phyloP scores from a whole-genome alignment of 192 early-diverging fungal genomes.

The Backusella mclennaniae region DNA sequence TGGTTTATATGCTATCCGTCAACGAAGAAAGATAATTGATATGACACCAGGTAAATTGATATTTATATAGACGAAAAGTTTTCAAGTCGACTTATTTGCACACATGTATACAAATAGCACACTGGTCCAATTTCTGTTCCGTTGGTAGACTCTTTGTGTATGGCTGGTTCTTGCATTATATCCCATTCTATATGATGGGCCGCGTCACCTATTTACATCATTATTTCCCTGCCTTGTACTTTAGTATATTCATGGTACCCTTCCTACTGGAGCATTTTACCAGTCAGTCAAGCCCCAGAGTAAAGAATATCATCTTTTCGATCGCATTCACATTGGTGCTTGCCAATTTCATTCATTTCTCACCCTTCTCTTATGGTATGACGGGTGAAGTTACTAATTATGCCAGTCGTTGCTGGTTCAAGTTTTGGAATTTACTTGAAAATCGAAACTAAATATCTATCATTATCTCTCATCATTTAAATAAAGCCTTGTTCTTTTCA shows the following conservation, averaged over 20 bases:
- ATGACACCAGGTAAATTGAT: constrained; percentile 37
- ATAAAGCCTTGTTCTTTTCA: neutral
- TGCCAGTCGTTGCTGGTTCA: constrained; percentile 66
- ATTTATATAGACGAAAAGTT: too few relatives aligned
- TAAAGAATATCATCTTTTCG: neutral
- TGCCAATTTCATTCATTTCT: constrained; percentile 72
- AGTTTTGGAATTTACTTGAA: constrained; percentile 78
- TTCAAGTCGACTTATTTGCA: neutral
- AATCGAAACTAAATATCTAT: constrained; percentile 25
- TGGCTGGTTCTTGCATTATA: constrained; percentile 95
- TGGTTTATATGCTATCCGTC: constrained; percentile 61
- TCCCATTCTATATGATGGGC: constrained; percentile 95
- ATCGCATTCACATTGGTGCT: constrained; percentile 40
- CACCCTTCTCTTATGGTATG: constrained; percentile 83
- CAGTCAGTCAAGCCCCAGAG: neutral
- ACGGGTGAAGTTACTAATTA: constrained; percentile 59
- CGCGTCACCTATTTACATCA: constrained; percentile 96
- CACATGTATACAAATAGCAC: neutral
- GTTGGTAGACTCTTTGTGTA: constrained; percentile 69
- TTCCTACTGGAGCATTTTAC: constrained; percentile 75
- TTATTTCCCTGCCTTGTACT: constrained; percentile 96
- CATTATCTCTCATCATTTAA: neutral
- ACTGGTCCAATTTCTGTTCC: constrained; percentile 56
- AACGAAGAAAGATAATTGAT: constrained; percentile 62
- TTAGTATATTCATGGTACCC: constrained; percentile 79